Evolutionary conservation across 2,329 filamentous ascomycete species (phyloP).

Genomic region (Coniochaeta sp.): DNA sequence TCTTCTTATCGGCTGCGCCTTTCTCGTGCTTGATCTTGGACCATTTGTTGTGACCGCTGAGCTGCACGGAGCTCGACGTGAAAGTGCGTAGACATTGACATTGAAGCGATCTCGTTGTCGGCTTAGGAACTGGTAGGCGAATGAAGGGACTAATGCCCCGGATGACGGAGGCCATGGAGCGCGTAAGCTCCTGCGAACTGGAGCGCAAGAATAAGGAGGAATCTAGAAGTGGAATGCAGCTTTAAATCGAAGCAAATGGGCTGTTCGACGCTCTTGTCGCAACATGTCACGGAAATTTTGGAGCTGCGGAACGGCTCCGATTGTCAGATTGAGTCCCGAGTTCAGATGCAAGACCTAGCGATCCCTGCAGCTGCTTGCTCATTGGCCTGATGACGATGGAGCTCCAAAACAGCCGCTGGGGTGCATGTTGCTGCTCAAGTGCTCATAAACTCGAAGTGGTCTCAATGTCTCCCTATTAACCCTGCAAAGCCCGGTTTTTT

Average conservation of each 20-base stretch:
- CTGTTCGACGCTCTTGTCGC: not conserved
- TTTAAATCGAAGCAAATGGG: not conserved
- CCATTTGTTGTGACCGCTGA: slow-evolving; percentile 85
- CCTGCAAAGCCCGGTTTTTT: not conserved
- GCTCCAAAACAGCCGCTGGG: not conserved
- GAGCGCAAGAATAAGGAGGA: not conserved
- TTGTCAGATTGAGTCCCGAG: not conserved
- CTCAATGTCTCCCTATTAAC: not conserved
- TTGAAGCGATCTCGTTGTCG: slow-evolving; percentile 14
- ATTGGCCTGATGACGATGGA: not conserved
- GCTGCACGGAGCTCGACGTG: slow-evolving; percentile 30
- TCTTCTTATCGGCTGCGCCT: slow-evolving; percentile 73
- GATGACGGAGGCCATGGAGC: slow-evolving; percentile 5
- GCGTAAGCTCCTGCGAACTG: not conserved
- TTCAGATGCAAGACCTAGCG: not conserved
- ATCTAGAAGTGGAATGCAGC: not conserved
- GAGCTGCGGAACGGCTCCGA: not conserved
- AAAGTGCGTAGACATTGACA: slow-evolving; percentile 45
- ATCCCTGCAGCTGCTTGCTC: not conserved
- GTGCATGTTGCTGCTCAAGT: not conserved
- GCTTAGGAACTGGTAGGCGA: slow-evolving; percentile 7
- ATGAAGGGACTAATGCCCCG: slow-evolving; percentile 1
- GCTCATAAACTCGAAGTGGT: not conserved
- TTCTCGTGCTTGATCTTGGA: slow-evolving; percentile 96
- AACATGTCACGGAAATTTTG: not conserved